Base-by-base conservation (phyloP, 2,329 filamentous ascomycete species). In the Hypoxylon sp. region DNA sequence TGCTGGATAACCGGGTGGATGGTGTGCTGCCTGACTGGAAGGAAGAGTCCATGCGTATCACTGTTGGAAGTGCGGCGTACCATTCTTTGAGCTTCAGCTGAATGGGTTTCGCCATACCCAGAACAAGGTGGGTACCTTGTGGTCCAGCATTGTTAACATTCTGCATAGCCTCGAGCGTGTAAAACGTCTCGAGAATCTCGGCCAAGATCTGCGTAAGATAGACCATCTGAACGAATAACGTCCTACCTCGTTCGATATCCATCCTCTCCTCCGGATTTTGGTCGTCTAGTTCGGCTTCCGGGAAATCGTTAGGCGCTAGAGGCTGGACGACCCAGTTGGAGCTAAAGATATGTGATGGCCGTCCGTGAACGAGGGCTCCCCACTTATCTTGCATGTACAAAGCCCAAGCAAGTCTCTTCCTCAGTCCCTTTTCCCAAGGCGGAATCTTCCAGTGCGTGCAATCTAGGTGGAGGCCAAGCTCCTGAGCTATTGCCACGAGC, bases 301-400 rank as follows among this genome's bases (percentile, higher is more conserved):
- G 83, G 70, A 90, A 90, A 73, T 90, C 88, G 21, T 84, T 83
- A 37, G 83, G 78, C 2, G 77, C 79, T 14, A 89, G 83, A 3
- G 82, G 77, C 53, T 83, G 82, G 8, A 93, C 90, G 8, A 89
- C 89, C 90, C 91, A 93, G 73, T 93, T 82, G 39, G 79, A 78
- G 50, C 76, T 74, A 67, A 81, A 81, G 50, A 82, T 81, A 68
- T 92, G 90, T 2, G 90, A 92, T 2, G 91, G 91, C 14, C 91
- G 87, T 68, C 91, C 91, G 73, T 93, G 89, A 32, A 92, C 87
- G 27, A 94, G 80, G 2, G 91, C 89, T 45, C 88, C 90, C 91
- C 91, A 94, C 78, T 92, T 96, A 79, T 97, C 94, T 79, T 97
- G 93, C 90, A 96, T 95, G 77, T 96, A 97, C 53, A 97, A 79